These are phyloP conservation scores for Macrolepiota albuminosa DNA, from an alignment of 768 basidiomycete genomes.

Conservation along the genomic window DNA sequence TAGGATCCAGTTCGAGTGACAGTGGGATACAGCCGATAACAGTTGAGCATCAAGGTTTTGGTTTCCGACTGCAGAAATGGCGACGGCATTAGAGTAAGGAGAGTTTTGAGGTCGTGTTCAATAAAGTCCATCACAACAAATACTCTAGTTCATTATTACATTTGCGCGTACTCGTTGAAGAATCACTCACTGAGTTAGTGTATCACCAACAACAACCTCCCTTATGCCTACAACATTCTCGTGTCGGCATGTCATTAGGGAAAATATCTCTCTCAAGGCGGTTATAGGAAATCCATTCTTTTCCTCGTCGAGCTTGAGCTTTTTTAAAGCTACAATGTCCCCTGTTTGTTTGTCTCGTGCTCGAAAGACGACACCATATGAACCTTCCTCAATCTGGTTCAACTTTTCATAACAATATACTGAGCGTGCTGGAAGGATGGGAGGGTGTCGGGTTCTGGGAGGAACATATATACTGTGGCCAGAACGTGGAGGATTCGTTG, in stretches of 20 bases:
- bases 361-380: slow-evolving; percentile 96
- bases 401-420: slow-evolving; percentile 92
- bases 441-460: slow-evolving; percentile 69
- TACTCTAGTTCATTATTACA: slow-evolving; percentile 43
- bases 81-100: slow-evolving; percentile 90
- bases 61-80: slow-evolving; percentile 98
- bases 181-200: slow-evolving; percentile 90
- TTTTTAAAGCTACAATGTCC: slow-evolving; percentile 95
- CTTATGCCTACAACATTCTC: slow-evolving; percentile 97
- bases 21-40: slow-evolving; percentile 87
- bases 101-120: slow-evolving; percentile 97
- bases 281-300: slow-evolving; percentile 99
- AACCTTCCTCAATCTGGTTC: slow-evolving; percentile 98
- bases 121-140: slow-evolving; percentile 99
- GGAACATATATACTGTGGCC: slow-evolving; percentile 71
- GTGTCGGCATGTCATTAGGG: slow-evolving; percentile 92
- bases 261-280: slow-evolving; percentile 88
- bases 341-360: slow-evolving; percentile 92
- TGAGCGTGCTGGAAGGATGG: slow-evolving; percentile 81
- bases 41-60: slow-evolving; percentile 96
- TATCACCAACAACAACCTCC: slow-evolving; percentile 98
- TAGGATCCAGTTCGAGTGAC: slow-evolving; percentile 96
- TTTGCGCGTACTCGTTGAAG: slow-evolving; percentile 18
- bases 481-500: slow-evolving; percentile 18
- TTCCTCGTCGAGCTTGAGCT: slow-evolving; percentile 96